These are phyloP conservation scores for Sphaerulina musiva DNA, from an alignment of 2,329 filamentous ascomycete species.

Conservation along the genomic window DNA sequence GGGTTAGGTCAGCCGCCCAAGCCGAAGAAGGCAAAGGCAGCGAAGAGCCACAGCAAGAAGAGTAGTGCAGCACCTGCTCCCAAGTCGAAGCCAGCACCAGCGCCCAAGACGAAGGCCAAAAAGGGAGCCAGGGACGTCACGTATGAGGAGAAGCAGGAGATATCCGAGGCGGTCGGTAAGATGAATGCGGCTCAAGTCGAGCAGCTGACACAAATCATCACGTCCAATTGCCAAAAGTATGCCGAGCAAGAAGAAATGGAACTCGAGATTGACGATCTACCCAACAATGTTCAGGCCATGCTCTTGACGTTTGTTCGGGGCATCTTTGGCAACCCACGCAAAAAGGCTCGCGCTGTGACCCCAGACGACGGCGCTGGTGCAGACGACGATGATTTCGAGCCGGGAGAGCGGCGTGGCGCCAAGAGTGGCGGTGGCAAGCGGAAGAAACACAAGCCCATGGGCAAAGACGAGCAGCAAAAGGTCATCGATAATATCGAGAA, in stretches of 20 bases:
- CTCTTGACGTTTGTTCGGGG: conserved; percentile 50
- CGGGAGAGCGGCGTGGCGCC: conserved; percentile 22
- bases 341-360: conserved; percentile 23
- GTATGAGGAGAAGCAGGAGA: conserved; percentile 80
- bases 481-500: conserved; percentile 59
- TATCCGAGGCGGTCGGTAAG: conserved; percentile 53
- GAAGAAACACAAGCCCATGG: conserved; percentile 73
- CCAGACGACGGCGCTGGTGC: conserved; percentile 33
- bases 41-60: conserved; percentile 23
- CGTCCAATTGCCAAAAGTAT: conserved; percentile 70
- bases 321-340: conserved; percentile 33
- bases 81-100: conserved; percentile 30
- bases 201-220: conserved; percentile 81
- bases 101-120: conserved; percentile 30
- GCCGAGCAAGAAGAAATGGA: conserved; percentile 54
- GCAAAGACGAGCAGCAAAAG: conserved; percentile 62
- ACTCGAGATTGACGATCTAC: conserved; percentile 58
- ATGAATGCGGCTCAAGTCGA: conserved; percentile 72
- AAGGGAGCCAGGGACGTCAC: conserved; percentile 59
- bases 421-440: conserved; percentile 40
- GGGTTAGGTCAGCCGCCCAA: conserved; percentile 42
- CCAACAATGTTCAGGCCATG: conserved; percentile 49
- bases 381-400: conserved; percentile 47
- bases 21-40: conserved; percentile 37
- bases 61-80: conserved; percentile 34